Evolutionary conservation across 2,329 filamentous ascomycete genomes (phyloP), one percentile per base, ranked within the genome.

Genomic region (Trichophyton simii): DNA sequence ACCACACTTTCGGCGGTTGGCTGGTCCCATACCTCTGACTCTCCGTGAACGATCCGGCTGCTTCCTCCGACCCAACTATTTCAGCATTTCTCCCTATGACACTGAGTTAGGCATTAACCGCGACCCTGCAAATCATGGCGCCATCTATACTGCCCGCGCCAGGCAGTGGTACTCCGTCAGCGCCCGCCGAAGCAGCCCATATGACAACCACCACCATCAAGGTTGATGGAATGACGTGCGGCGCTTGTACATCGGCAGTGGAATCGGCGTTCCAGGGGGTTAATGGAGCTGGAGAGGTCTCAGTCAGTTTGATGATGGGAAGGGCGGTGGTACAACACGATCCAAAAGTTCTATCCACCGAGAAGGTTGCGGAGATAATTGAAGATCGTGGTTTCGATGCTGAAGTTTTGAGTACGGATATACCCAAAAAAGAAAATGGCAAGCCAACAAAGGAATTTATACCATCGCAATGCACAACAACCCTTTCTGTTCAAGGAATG

Each of bases 261-360:
- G 92, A 97, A 80, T 84, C 87, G 63, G 94, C 88, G 66, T 95
- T 99, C 77, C 87, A 89, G 69, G 84, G 83, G 66, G 82, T 95
- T 3, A 80, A 87, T 44, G 92, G 94, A 60, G 85, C 94, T 8
- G 88, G 87, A 65, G 90, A 82, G 67, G 90, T 97, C 63, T 95
- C 91, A 8, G 88, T 99, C 68, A 96, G 90, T 72, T 78, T 99
- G 68, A 88, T 96, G 61, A 95, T 96, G 85, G 91, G 96, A 74
- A 85, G 92, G 63, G 94, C 92, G n/a, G 91, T 97, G 48, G 80
- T 97, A 41, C 87, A 91, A 75, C 94, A 99, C 75, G 87, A 97
- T 73, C 84, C 89, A 1, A 77, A 81, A 61, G 81, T 83, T 59
- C 82, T 97, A 60, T 77, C 89, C 13, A 82, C 90, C 63, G 87